phyloP scores from a whole-genome alignment of 495 filamentous ascomycete genomes.

The Massariosphaeria phaeospora region DNA sequence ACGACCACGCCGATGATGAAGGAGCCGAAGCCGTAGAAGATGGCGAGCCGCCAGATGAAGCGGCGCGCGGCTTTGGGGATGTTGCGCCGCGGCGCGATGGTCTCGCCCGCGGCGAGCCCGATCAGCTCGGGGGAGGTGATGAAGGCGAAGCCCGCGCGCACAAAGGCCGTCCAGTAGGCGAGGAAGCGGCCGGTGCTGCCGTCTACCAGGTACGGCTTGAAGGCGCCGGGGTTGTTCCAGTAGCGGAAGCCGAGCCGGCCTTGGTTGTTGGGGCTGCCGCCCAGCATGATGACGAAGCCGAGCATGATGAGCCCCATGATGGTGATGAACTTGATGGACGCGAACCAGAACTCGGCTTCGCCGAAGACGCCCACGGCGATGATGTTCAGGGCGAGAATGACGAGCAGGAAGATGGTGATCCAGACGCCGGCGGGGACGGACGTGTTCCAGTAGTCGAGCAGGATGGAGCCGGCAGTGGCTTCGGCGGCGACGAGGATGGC shows the following conservation, averaged over 20 bases:
- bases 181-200: conserved; percentile 21
- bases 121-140: conserved; percentile 25
- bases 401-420: conserved; percentile 46
- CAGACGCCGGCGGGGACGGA: conserved; percentile 40
- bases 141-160: conserved; percentile 24
- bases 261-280: conserved; percentile 23
- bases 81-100: conserved; percentile 20
- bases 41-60: conserved; percentile 25
- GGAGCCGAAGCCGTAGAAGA: conserved; percentile 30
- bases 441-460: conserved; percentile 48
- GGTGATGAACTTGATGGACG: conserved; percentile 45
- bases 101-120: conserved; percentile 26
- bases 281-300: conserved; percentile 27
- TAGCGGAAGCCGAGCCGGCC: conserved; percentile 27
- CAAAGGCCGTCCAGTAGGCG: conserved; percentile 17
- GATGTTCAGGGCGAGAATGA: conserved; percentile 45
- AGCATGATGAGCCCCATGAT: conserved; percentile 43
- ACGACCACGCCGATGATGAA: conserved; percentile 28
- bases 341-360: conserved; percentile 47
- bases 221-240: conserved; percentile 34
- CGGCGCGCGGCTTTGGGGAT: conserved; percentile 26
- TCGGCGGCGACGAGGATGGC: conserved; percentile 37
- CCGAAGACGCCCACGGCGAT: conserved; percentile 46
- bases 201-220: conserved; percentile 28
- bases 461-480: conserved; percentile 44